Evolutionary conservation across 2,329 filamentous ascomycete species (phyloP).

Genomic region (Fusarium buxicola): DNA sequence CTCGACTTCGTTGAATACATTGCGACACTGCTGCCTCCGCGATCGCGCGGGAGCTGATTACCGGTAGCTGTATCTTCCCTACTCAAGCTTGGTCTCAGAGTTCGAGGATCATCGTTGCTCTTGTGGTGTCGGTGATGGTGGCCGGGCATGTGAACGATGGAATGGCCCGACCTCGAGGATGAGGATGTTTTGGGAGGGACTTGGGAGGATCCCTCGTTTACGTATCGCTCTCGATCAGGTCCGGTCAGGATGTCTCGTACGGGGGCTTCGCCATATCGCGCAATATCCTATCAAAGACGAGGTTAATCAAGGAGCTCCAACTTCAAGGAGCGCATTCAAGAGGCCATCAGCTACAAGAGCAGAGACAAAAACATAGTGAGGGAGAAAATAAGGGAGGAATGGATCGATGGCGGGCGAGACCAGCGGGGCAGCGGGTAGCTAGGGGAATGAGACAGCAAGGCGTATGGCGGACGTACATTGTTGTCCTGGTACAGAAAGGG

Average conservation of each 20-base stretch:
- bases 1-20: conserved; percentile 66
- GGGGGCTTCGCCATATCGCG: conserved; percentile 80
- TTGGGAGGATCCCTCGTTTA: conserved; percentile 59
- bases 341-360: conserved; percentile 15
- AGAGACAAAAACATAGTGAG: conserved; percentile 20
- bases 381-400: conserved; percentile 28
- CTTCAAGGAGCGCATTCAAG: conserved; percentile 4
- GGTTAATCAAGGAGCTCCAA: conserved; percentile 41
- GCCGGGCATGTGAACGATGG: conserved; percentile 72
- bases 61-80: conserved; percentile 74
- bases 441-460: conserved; percentile 41
- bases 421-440: conserved; percentile 21
- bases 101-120: conserved; percentile 73
- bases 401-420: conserved; percentile 27
- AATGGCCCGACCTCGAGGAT: conserved; percentile 69
- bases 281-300: conserved; percentile 70
- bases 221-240: conserved; percentile 76
- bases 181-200: conserved; percentile 71
- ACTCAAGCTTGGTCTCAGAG: conserved; percentile 77
- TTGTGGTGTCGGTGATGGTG: conserved; percentile 77
- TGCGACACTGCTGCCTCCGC: conserved; percentile 63
- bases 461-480: conserved; percentile 65
- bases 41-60: conserved; percentile 56
- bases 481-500: conserved; percentile 95
- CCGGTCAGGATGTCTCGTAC: conserved; percentile 77